Evolutionary conservation across 1,284 basidiomycete species (phyloP), one percentile per base, ranked within the genome.

Genomic region (Cryptococcus sp.): DNA sequence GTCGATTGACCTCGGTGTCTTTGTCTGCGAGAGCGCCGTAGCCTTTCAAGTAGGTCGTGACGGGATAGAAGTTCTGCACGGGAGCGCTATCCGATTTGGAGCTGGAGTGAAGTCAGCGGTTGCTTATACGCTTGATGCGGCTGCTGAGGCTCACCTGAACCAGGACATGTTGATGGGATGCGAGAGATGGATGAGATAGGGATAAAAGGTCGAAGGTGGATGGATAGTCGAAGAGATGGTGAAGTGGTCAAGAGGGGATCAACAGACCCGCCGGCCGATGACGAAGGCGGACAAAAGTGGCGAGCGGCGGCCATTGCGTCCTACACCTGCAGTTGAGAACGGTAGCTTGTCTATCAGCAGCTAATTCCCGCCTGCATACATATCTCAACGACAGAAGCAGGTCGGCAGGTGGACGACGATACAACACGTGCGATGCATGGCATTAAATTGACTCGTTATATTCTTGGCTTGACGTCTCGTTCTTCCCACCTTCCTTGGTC

Each of bases 11-110:
- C 22, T 63, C 63, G 12, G 71, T 74, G 50, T 74, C 72, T 39
- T 62, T 59, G 19, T 63, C 59, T 5, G 58, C 57, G 16, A 72
- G 60, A 37, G 53, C 42, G n/a, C 70, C 70, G 43, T 52, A 69
- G 12, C 71, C 70, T 4, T 54, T 52, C 28, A 55, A 43, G 47
- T 57, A 59, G 4, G 78, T 77, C 2, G 86, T 82, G 53, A 88
- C 83, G 5, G 89, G 84, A 64, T 84, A 82, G 64, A 93, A 83
- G 63, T 86, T 93, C 47, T 81, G 82, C 4, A 59, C 51, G 32
- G 61, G 51, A 22, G 57, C 52, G 19, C 53, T 45, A 21, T 35
- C 42, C 9, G 57, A 52, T 24, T 51, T 50, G 24, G 46, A 37
- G 32, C 47, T 52, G 36, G 5, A 5, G 7, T n/a, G n/a, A 31